Conservation (phyloP, 139 green algal species). For the Trebouxia sp. region DNA sequence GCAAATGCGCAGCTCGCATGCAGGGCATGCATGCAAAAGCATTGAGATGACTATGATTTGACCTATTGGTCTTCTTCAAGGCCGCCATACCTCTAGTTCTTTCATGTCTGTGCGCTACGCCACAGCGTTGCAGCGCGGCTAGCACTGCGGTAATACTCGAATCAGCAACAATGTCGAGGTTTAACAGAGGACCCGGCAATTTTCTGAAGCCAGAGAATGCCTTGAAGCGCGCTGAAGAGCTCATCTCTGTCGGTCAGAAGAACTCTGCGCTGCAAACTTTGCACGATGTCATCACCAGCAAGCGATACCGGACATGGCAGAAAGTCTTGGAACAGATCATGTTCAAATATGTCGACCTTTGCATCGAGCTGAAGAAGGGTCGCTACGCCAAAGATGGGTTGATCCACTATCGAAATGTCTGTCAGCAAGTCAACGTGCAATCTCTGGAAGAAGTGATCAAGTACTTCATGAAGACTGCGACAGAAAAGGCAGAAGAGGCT, state of each 20-base stretch:
- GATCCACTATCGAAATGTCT: conserved; percentile 98
- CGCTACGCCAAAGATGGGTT: conserved; percentile 97
- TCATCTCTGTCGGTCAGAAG: conserved; percentile 91
- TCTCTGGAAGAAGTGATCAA: conserved; percentile 98
- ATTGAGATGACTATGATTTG: not conserved
- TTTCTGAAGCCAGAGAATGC: conserved; percentile 96
- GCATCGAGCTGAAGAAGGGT: conserved; percentile 90
- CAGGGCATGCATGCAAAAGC: too few species aligned
- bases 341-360: conserved; percentile 95
- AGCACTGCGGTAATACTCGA: too few species aligned
- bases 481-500: conserved; percentile 87
- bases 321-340: conserved; percentile 95
- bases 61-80: not conserved
- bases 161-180: conserved; percentile 33
- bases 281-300: conserved; percentile 96
- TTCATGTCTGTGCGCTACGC: not conserved
- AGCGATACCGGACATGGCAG: conserved; percentile 94
- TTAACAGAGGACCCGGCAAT: conserved; percentile 42
- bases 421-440: conserved; percentile 91
- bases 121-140: not conserved
- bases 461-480: conserved; percentile 93
- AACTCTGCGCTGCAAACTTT: conserved; percentile 84
- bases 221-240: conserved; percentile 96
- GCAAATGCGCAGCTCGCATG: too few species aligned
- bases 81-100: not conserved